These are phyloP conservation scores for Trichoderma sp. DNA, from an alignment of 2,329 filamentous ascomycete species.

Conservation along the genomic window DNA sequence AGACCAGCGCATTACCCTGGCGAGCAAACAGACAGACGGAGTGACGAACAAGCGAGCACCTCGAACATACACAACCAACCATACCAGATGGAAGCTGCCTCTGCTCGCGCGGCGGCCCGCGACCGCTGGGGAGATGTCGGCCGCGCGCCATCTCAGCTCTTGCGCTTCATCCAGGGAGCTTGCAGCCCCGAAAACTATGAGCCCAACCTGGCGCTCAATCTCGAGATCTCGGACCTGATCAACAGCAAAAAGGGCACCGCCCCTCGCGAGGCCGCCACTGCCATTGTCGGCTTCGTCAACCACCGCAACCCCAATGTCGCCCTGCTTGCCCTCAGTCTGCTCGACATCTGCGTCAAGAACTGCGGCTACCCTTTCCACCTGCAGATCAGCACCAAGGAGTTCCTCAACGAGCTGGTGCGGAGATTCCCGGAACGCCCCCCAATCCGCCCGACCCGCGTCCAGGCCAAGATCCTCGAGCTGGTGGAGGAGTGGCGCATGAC, in stretches of 20 bases:
- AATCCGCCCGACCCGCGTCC: slow-evolving; percentile 79
- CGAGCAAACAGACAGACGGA: not conserved
- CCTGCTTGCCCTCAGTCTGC: slow-evolving; percentile 81
- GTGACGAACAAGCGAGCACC: not conserved
- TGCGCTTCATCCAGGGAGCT: slow-evolving; percentile 93
- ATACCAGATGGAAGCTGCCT: slow-evolving; percentile 81
- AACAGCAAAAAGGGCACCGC: slow-evolving; percentile 96
- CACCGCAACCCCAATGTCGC: slow-evolving; percentile 95
- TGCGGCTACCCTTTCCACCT: slow-evolving; percentile 99
- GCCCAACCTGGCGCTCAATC: slow-evolving; percentile 91
- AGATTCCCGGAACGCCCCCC: slow-evolving; percentile 93
- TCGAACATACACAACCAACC: slow-evolving; percentile 11
- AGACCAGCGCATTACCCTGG: not conserved
- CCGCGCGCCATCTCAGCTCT: slow-evolving; percentile 78
- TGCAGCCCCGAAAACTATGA: slow-evolving; percentile 98
- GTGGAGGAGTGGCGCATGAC: slow-evolving; percentile 98
- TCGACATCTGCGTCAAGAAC: slow-evolving; percentile 99
- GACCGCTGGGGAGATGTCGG: slow-evolving; percentile 87
- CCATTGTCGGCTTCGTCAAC: slow-evolving; percentile 93
- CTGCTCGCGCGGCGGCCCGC: slow-evolving; percentile 89
- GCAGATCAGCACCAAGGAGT: slow-evolving; percentile 98
- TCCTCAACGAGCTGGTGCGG: slow-evolving; percentile 95
- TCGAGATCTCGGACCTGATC: slow-evolving; percentile 94
- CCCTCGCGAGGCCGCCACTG: slow-evolving; percentile 89
- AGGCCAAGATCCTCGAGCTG: slow-evolving; percentile 87